Evolutionary conservation across 495 filamentous ascomycete species (phyloP).

Genomic region (Xylaria longipes): DNA sequence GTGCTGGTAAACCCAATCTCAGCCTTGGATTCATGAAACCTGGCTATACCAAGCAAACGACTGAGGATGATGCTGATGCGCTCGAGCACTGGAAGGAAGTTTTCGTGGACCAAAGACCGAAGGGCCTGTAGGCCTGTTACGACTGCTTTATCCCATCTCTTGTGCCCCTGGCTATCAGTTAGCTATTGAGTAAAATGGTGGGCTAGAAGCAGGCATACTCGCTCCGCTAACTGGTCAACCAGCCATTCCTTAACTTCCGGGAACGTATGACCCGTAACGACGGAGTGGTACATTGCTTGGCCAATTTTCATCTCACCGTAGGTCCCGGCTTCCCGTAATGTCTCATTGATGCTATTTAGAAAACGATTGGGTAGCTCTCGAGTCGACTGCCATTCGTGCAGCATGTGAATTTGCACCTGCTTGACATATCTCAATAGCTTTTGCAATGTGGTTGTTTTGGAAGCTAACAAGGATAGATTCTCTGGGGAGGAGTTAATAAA

Average conservation of each 20-base stretch:
- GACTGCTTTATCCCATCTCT: conserved; percentile 92
- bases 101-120: conserved; percentile 79
- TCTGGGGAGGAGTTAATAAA: conserved; percentile 81
- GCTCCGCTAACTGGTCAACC: conserved; percentile 82
- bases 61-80: conserved; percentile 82
- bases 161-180: conserved; percentile 71
- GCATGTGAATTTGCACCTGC: conserved; percentile 76
- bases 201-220: conserved; percentile 59
- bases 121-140: conserved; percentile 77
- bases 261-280: conserved; percentile 82
- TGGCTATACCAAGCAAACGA: conserved; percentile 83
- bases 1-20: conserved; percentile 66
- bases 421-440: conserved; percentile 83
- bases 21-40: conserved; percentile 73
- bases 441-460: conserved; percentile 85
- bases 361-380: conserved; percentile 81
- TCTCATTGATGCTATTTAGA: conserved; percentile 75
- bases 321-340: conserved; percentile 45
- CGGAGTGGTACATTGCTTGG: conserved; percentile 82
- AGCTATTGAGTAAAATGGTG: conserved; percentile 1
- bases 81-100: conserved; percentile 85
- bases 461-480: conserved; percentile 80
- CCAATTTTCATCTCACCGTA: conserved; percentile 61
- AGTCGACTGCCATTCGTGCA: conserved; percentile 78
- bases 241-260: conserved; percentile 84